phyloP scores from a whole-genome alignment of 805 yeast genomes.

The Candida nanaspora region DNA sequence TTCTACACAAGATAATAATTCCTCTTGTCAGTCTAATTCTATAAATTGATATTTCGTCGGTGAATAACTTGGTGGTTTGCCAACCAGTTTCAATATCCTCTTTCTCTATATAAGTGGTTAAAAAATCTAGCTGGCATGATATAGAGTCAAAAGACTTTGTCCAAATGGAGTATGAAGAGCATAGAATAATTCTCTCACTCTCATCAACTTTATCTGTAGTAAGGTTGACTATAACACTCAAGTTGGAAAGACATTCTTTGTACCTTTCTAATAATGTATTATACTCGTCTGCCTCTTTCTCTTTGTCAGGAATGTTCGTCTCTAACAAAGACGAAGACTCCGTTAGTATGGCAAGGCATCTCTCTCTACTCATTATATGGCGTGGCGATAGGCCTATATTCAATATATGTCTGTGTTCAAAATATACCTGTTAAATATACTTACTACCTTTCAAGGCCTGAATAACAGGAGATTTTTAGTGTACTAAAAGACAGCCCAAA shows the following conservation, averaged over 20 bases:
- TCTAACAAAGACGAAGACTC: conserved; percentile 7
- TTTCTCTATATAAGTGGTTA: not conserved
- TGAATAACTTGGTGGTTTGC: not conserved
- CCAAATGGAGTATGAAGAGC: conserved; percentile 16
- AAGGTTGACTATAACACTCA: conserved; percentile 7
- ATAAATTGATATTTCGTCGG: conserved; percentile 3
- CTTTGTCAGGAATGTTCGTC: not conserved
- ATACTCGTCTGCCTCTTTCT: not conserved
- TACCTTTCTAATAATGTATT: conserved; percentile 1
- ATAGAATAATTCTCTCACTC: conserved; percentile 11
- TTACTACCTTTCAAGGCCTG: too few species aligned
- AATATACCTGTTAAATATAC: too few species aligned
- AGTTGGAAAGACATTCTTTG: conserved; percentile 8
- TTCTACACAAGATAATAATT: conserved; percentile 14
- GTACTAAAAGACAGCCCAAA: too few species aligned
- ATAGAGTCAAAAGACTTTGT: conserved; percentile 4
- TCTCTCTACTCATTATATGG: conserved; percentile 9
- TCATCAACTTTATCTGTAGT: conserved; percentile 6
- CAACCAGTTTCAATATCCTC: not conserved
- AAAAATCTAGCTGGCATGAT: not conserved
- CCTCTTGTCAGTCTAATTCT: conserved; percentile 15
- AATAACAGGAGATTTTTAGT: too few species aligned
- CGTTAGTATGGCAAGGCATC: conserved; percentile 10
- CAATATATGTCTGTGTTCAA: too few species aligned
- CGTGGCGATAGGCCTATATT: too few species aligned